Conservation (phyloP, 768 basidiomycete species). For the Boletus barrowsii region DNA sequence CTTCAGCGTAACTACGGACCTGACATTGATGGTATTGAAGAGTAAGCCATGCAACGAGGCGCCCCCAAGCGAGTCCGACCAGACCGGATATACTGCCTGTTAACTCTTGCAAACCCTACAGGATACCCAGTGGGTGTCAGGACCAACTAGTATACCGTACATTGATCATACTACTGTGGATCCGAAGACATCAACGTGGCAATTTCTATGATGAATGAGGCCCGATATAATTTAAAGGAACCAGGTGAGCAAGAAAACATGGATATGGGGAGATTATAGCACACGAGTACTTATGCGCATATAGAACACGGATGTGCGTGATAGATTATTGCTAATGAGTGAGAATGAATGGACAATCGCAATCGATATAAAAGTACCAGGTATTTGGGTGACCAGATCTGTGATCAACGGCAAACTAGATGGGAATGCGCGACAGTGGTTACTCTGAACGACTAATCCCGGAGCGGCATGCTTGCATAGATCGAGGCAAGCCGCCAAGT, state of each 20-base stretch:
- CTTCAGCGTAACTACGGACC: too few relatives aligned
- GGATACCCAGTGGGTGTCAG: too few relatives aligned
- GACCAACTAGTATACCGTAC: too few relatives aligned
- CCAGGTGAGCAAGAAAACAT: background rate
- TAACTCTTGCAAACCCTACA: too few relatives aligned
- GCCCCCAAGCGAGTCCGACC: too few relatives aligned
- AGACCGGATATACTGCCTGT: too few relatives aligned
- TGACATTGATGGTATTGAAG: too few relatives aligned
- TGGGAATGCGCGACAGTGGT: background rate
- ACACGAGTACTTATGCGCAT: background rate
- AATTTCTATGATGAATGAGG: too few relatives aligned
- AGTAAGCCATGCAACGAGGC: too few relatives aligned
- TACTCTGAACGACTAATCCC: background rate
- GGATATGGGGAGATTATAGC: background rate
- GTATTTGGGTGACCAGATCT: background rate
- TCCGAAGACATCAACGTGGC: too few relatives aligned
- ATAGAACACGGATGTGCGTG: background rate
- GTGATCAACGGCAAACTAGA: background rate
- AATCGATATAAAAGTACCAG: background rate
- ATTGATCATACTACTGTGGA: too few relatives aligned
- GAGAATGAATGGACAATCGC: background rate
- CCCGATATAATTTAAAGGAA: too few relatives aligned
- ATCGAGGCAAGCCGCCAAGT: background rate
- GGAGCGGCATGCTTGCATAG: background rate
- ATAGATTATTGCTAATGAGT: constrained; percentile 3